Evolutionary conservation across 768 basidiomycete genomes (phyloP).

Genomic region (Stropharia rugosoannulata): DNA sequence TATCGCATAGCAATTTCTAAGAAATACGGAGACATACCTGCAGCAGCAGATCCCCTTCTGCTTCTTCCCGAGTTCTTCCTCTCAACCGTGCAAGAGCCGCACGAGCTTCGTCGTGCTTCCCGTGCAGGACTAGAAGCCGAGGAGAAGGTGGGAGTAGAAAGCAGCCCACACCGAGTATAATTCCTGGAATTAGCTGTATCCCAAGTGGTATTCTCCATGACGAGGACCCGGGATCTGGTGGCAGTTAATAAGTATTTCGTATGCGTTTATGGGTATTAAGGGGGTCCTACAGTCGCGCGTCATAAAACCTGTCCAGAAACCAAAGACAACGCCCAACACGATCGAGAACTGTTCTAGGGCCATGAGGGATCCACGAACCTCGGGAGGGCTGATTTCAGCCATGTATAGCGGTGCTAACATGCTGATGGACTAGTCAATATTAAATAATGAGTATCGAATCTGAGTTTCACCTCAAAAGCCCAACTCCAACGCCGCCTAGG

Average conservation of each 20-base stretch:
- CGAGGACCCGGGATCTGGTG: constrained; percentile 55
- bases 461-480: constrained; percentile 55
- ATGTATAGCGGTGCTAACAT: constrained; percentile 83
- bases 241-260: not conserved
- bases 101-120: constrained; percentile 56
- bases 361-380: constrained; percentile 75
- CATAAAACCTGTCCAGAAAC: constrained; percentile 80
- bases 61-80: constrained; percentile 43
- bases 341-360: constrained; percentile 82
- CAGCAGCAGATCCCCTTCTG: constrained; percentile 33
- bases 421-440: constrained; percentile 31
- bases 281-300: constrained; percentile 59
- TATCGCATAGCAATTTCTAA: not conserved
- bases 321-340: constrained; percentile 77
- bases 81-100: constrained; percentile 57
- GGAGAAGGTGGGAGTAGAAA: constrained; percentile 62
- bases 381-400: constrained; percentile 82
- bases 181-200: constrained; percentile 68
- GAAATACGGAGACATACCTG: not conserved
- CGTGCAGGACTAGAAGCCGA: constrained; percentile 55
- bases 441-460: constrained; percentile 8
- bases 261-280: not conserved
- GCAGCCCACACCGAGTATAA: constrained; percentile 63
- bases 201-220: constrained; percentile 82
- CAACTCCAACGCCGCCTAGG: constrained; percentile 80